A percentile compares a stretch with the other conserved stretches of the same genome.
phyloP scores from a whole-genome alignment of 495 filamentous ascomycete genomes.

The Haplographium delicatum region DNA sequence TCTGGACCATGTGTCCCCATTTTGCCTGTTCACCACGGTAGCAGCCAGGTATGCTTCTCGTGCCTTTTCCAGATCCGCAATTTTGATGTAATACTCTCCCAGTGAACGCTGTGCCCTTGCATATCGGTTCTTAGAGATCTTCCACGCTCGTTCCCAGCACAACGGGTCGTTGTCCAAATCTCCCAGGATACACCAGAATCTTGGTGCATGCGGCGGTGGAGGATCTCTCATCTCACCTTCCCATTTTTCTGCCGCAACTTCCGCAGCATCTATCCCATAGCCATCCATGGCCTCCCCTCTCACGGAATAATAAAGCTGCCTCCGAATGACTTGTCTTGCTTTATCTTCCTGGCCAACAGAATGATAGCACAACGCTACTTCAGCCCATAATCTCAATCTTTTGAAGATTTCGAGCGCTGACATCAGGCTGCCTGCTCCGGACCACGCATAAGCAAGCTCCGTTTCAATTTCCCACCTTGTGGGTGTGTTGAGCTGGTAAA shows the following conservation, averaged over 20 bases:
- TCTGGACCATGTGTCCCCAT: slow-evolving; percentile 79
- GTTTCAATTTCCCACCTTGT: slow-evolving; percentile 91
- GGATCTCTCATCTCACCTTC: slow-evolving; percentile 53
- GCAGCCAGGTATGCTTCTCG: slow-evolving; percentile 72
- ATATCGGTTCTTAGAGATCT: slow-evolving; percentile 73
- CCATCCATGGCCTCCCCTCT: slow-evolving; percentile 44
- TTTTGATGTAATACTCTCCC: slow-evolving; percentile 66
- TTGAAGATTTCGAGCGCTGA: slow-evolving; percentile 96
- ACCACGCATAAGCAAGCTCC: slow-evolving; percentile 88
- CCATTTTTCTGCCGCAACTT: slow-evolving; percentile 44
- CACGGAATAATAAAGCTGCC: slow-evolving; percentile 67
- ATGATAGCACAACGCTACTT: slow-evolving; percentile 80
- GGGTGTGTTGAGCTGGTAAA: slow-evolving; percentile 76
- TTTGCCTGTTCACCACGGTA: slow-evolving; percentile 72
- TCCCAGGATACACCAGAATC: slow-evolving; percentile 89
- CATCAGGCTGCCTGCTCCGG: slow-evolving; percentile 74
- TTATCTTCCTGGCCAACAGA: slow-evolving; percentile 63
- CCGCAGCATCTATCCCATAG: slow-evolving; percentile 40
- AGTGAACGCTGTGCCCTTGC: slow-evolving; percentile 83
- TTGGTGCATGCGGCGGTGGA: slow-evolving; percentile 74
- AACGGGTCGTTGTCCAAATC: slow-evolving; percentile 71
- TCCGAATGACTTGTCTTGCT: slow-evolving; percentile 65
- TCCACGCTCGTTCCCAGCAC: slow-evolving; percentile 85
- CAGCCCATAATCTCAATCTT: slow-evolving; percentile 89
- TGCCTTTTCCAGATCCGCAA: slow-evolving; percentile 60